A percentile compares a stretch with the other conserved stretches of the same genome.
These are phyloP conservation scores for Akebia trifoliata DNA, from an alignment of 164 flowering plant species.

Conservation along the genomic window DNA sequence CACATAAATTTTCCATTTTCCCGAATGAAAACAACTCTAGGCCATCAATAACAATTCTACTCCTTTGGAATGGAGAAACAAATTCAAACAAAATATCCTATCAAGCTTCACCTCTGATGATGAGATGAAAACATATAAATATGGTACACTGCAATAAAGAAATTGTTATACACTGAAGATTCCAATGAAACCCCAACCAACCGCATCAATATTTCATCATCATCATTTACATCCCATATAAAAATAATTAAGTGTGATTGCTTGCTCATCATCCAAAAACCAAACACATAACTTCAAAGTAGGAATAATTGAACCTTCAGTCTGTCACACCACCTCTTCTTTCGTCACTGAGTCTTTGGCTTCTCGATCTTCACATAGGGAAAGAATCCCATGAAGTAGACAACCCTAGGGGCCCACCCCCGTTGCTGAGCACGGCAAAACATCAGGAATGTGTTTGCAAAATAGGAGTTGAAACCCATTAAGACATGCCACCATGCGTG, in stretches of 20 bases:
- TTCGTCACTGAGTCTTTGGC: conserved; percentile 47
- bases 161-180: neutral
- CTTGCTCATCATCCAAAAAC: neutral
- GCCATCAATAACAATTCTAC: too few relatives aligned
- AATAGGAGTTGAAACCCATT: conserved; percentile 78
- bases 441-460: conserved; percentile 78
- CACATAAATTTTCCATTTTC: too few relatives aligned
- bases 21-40: too few relatives aligned
- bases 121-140: conserved; percentile 3
- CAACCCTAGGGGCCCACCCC: conserved; percentile 59
- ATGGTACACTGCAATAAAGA: conserved; percentile 10
- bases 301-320: neutral
- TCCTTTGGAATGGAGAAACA: too few relatives aligned
- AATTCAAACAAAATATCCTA: neutral
- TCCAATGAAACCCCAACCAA: conserved; percentile 4
- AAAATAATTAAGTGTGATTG: neutral
- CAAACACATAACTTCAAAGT: neutral
- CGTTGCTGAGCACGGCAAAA: conserved; percentile 77
- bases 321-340: neutral
- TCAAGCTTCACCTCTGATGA: conserved; percentile 2
- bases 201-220: neutral
- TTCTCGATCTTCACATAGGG: conserved; percentile 77
- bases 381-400: conserved; percentile 42
- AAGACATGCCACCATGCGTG: conserved; percentile 79
- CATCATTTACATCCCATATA: conserved; percentile 7